Evolutionary conservation across 306 rosid species (phyloP).

Genomic region (Elaeagnus macrophylla): DNA sequence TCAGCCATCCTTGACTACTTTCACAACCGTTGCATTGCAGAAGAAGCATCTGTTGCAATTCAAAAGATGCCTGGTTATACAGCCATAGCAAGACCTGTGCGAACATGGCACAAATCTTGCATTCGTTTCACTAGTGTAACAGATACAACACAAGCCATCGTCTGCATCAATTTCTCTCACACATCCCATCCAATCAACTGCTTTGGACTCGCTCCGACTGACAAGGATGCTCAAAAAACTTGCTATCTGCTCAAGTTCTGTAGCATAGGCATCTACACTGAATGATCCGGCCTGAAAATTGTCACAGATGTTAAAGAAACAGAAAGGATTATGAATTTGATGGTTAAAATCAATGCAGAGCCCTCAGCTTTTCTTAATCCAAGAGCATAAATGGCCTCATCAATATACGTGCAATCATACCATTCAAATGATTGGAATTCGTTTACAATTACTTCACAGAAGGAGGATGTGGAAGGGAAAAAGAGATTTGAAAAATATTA

Average conservation of each 20-base stretch:
- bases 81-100: slow-evolving; percentile 83
- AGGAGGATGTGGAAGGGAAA: too few relatives aligned
- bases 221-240: slow-evolving; percentile 59
- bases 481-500: too few relatives aligned
- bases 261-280: slow-evolving; percentile 36
- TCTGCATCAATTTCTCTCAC: slow-evolving; percentile 35
- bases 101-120: slow-evolving; percentile 75
- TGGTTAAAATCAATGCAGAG: neutral
- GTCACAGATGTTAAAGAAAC: slow-evolving; percentile 4
- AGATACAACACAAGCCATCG: slow-evolving; percentile 77
- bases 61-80: slow-evolving; percentile 92
- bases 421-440: too few relatives aligned
- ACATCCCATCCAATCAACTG: slow-evolving; percentile 25
- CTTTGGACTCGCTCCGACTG: slow-evolving; percentile 39
- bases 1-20: slow-evolving; percentile 39
- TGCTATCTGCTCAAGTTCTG: slow-evolving; percentile 63
- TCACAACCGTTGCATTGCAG: slow-evolving; percentile 73
- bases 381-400: neutral
- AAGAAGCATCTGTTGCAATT: slow-evolving; percentile 97
- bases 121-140: slow-evolving; percentile 60
- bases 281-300: slow-evolving; percentile 65
- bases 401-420: too few relatives aligned
- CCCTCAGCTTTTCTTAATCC: neutral
- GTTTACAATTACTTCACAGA: too few relatives aligned
- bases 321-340: neutral